Percentiles rank a stretch among this genome's conserved stretches.
phyloP scores from a whole-genome alignment of 768 basidiomycete genomes.

The Leucosporidium creatinivorum region DNA sequence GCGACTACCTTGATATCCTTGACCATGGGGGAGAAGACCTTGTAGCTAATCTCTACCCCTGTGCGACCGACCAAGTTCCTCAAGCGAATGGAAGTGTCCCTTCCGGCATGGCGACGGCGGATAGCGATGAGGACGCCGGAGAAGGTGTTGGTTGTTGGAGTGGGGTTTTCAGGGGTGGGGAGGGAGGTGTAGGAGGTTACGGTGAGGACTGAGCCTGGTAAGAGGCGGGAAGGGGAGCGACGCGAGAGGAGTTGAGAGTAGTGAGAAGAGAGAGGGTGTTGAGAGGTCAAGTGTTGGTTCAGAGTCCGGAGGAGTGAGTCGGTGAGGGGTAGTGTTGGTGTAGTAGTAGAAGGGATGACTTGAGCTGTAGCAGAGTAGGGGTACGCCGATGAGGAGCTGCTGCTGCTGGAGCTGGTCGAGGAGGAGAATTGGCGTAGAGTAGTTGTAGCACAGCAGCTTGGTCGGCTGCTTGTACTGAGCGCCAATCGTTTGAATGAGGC shows the following conservation, averaged over 20 bases:
- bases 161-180: slow-evolving; percentile 44
- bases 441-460: too few species aligned
- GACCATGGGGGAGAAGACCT: slow-evolving; percentile 73
- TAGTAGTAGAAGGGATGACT: background rate
- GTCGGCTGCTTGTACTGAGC: too few species aligned
- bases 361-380: slow-evolving; percentile 16
- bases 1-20: slow-evolving; percentile 73
- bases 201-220: slow-evolving; percentile 77
- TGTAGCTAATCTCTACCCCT: slow-evolving; percentile 89
- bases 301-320: slow-evolving; percentile 29
- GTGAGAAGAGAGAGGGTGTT: slow-evolving; percentile 2
- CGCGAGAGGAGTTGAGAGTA: slow-evolving; percentile 58
- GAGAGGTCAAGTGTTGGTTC: slow-evolving; percentile 26
- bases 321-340: background rate
- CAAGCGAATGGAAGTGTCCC: slow-evolving; percentile 78
- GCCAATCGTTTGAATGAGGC: too few species aligned
- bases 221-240: slow-evolving; percentile 59
- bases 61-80: slow-evolving; percentile 85
- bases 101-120: slow-evolving; percentile 59
- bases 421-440: too few species aligned
- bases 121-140: slow-evolving; percentile 81
- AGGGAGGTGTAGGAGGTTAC: slow-evolving; percentile 70
- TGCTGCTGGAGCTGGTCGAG: background rate
- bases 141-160: slow-evolving; percentile 47
- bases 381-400: background rate